Percentiles rank a stretch among this genome's conserved stretches.
Evolutionary conservation across 148 eudicot species (phyloP).

Genomic region (Rheum nobile): DNA sequence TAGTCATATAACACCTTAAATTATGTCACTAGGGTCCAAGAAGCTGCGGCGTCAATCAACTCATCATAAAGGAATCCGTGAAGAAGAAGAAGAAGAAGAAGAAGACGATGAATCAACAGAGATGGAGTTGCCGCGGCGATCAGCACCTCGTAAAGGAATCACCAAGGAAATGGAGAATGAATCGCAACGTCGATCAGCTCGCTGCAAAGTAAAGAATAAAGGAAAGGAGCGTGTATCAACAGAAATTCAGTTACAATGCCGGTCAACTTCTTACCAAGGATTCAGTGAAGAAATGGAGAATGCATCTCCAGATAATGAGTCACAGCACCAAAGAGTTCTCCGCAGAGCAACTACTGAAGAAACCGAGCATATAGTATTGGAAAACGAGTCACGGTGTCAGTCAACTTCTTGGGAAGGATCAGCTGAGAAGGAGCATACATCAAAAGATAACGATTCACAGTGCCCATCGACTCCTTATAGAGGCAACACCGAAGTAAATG

Average conservation of each 20-base stretch:
- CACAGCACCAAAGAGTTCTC: neutral
- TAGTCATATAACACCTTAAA: neutral
- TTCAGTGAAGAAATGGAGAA: neutral
- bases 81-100: neutral
- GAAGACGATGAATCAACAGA: neutral
- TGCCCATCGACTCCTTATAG: neutral
- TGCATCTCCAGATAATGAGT: neutral
- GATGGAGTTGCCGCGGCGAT: neutral
- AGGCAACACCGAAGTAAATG: neutral
- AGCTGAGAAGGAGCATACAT: neutral
- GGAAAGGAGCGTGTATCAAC: neutral
- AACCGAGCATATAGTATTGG: neutral
- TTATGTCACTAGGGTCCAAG: constrained; percentile 1
- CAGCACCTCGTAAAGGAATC: constrained; percentile 18
- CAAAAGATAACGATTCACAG: neutral
- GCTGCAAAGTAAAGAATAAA: neutral
- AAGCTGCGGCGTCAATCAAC: neutral
- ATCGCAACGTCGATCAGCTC: constrained; percentile 8
- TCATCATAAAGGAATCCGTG: neutral
- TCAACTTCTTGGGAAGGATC: neutral
- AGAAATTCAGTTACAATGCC: neutral
- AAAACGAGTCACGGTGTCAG: neutral
- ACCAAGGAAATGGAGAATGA: constrained; percentile 23
- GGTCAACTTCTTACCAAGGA: neutral
- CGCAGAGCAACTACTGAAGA: neutral